These are phyloP conservation scores for Paramyrothecium sp. DNA, from an alignment of 2,329 filamentous ascomycete species.

Conservation along the genomic window DNA sequence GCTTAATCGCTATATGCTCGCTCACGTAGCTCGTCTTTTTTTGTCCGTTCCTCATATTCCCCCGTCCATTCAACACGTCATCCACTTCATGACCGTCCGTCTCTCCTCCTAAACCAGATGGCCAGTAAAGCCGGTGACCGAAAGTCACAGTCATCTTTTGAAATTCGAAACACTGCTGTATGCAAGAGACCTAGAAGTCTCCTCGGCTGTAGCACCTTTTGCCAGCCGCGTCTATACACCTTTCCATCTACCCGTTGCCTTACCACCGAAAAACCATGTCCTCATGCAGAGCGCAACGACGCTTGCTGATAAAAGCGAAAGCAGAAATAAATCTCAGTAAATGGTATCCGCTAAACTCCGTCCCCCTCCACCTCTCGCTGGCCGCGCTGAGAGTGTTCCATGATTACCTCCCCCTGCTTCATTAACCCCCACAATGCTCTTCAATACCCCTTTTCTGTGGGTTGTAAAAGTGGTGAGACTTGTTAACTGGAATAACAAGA, in stretches of 20 bases:
- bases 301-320: background rate
- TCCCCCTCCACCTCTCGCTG: background rate
- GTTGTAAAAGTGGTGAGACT: too few species aligned
- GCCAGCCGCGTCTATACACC: background rate
- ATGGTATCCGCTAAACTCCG: slow-evolving; percentile 4
- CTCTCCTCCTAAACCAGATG: too few species aligned
- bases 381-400: background rate
- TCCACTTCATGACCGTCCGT: too few species aligned
- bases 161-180: background rate
- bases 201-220: background rate
- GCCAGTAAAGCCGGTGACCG: too few species aligned
- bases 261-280: background rate
- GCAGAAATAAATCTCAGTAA: background rate
- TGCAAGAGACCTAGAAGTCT: background rate
- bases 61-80: background rate
- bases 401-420: slow-evolving; percentile 6
- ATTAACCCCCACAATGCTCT: slow-evolving; percentile 8
- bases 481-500: too few species aligned
- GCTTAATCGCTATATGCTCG: background rate
- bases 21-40: background rate
- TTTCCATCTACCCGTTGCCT: background rate
- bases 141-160: too few species aligned
- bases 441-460: background rate
- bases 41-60: background rate
- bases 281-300: background rate